These are phyloP conservation scores for Globisporangium abappressorium DNA, from an alignment of 352 stramenopile species.

Conservation along the genomic window DNA sequence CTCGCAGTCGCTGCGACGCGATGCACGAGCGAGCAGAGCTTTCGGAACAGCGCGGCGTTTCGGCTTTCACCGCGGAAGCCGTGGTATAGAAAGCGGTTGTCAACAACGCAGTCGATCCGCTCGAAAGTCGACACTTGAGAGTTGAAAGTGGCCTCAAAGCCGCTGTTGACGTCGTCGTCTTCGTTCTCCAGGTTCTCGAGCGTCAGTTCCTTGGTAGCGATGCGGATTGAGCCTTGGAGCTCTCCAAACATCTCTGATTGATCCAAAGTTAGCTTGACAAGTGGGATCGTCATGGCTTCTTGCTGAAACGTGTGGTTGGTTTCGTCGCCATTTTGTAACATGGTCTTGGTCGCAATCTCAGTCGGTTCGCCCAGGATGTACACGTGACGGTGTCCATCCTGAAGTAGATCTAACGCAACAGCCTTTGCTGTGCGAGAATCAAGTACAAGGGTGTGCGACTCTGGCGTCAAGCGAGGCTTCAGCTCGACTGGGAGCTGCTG, in stretches of 20 bases:
- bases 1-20: conserved; percentile 24
- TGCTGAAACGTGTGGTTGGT: background rate
- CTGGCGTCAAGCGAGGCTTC: conserved; percentile 11
- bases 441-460: conserved; percentile 29
- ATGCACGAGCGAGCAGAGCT: conserved; percentile 31
- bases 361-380: conserved; percentile 24
- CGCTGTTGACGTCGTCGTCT: conserved; percentile 4
- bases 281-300: conserved; percentile 3
- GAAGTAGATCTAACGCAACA: conserved; percentile 22
- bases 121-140: conserved; percentile 18
- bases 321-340: background rate
- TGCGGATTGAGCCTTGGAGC: background rate
- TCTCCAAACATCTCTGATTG: background rate
- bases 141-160: conserved; percentile 10
- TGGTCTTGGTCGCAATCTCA: background rate
- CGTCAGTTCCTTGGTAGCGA: conserved; percentile 3
- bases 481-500: conserved; percentile 7
- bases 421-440: conserved; percentile 19
- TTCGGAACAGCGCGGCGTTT: conserved; percentile 42
- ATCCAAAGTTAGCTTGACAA: conserved; percentile 2
- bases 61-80: conserved; percentile 48
- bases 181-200: background rate
- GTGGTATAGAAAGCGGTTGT: conserved; percentile 43
- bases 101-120: conserved; percentile 41
- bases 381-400: conserved; percentile 24